Conservation (phyloP, 177 flowering plant genomes). For the Vitis hybrid region DNA sequence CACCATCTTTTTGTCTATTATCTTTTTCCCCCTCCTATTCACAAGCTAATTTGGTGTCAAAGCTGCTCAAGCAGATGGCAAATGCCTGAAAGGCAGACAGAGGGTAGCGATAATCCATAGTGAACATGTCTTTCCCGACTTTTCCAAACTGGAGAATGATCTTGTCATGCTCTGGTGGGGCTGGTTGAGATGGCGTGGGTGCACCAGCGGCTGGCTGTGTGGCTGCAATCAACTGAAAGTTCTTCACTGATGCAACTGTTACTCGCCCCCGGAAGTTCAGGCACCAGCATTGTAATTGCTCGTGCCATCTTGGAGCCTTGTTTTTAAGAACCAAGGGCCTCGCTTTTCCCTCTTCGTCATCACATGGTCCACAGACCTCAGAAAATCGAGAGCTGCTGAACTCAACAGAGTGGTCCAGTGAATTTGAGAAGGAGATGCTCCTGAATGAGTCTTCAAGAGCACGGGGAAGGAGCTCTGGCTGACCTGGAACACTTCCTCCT, state of each 20-base stretch:
- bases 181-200: slow-evolving; percentile 19
- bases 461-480: slow-evolving; percentile 33
- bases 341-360: slow-evolving; percentile 10
- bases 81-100: slow-evolving; percentile 50
- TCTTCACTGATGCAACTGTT: slow-evolving; percentile 49
- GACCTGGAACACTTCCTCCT: slow-evolving; percentile 37
- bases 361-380: slow-evolving; percentile 20
- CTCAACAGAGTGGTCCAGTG: slow-evolving; percentile 32
- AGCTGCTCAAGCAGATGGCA: slow-evolving; percentile 52
- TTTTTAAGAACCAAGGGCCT: slow-evolving; percentile 34
- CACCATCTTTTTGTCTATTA: too few species aligned
- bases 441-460: slow-evolving; percentile 47
- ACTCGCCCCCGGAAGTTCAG: slow-evolving; percentile 43
- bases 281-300: slow-evolving; percentile 48
- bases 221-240: slow-evolving; percentile 38
- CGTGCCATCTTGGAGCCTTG: slow-evolving; percentile 51
- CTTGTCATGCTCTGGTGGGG: slow-evolving; percentile 32
- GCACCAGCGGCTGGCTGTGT: slow-evolving; percentile 20
- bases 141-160: slow-evolving; percentile 46
- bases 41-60: slow-evolving; percentile 50
- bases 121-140: slow-evolving; percentile 46
- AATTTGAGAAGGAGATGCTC: slow-evolving; percentile 40
- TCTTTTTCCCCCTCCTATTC: slow-evolving; percentile 25
- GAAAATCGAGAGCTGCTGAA: slow-evolving; percentile 41
- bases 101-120: slow-evolving; percentile 52